Evolutionary conservation across 495 filamentous ascomycete species (phyloP).

Genomic region (Penicillium robsamsonii): DNA sequence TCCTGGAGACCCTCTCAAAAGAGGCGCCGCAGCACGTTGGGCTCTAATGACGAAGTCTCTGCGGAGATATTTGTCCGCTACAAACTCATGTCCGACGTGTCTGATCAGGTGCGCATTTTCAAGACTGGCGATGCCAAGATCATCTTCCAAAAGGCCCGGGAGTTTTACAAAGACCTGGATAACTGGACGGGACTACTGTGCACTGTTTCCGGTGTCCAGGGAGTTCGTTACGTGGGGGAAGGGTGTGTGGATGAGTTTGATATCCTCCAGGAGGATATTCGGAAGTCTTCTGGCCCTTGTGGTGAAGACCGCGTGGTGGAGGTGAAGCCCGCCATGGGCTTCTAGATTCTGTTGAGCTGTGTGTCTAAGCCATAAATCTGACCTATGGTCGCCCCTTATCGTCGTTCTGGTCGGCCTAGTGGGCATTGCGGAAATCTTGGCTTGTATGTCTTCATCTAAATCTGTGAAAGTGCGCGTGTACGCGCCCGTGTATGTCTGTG

Average conservation of each 20-base stretch:
- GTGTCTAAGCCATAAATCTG: background rate
- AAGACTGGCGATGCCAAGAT: constrained; percentile 13
- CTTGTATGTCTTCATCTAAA: background rate
- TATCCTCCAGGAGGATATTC: constrained; percentile 21
- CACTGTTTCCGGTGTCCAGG: constrained; percentile 18
- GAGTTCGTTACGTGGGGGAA: constrained; percentile 20
- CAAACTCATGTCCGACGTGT: constrained; percentile 9
- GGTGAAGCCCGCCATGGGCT: constrained; percentile 5
- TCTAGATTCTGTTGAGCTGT: background rate
- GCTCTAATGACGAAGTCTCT: background rate
- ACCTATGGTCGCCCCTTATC: background rate
- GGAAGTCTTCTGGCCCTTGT: background rate
- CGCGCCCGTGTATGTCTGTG: background rate
- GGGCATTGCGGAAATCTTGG: background rate
- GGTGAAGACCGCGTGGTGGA: constrained; percentile 10
- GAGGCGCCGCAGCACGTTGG: background rate
- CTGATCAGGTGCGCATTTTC: constrained; percentile 10
- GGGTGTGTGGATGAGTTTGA: constrained; percentile 25
- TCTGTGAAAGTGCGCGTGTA: background rate
- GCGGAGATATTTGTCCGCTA: background rate
- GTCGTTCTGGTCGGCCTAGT: background rate
- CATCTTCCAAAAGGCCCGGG: constrained; percentile 23
- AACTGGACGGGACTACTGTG: constrained; percentile 14
- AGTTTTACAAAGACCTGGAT: constrained; percentile 18
- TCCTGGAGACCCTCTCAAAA: background rate